Evolutionary conservation across 345 rosid genomes (phyloP), one percentile per base, ranked within the genome.

Genomic region (Sisymbrium irio): DNA sequence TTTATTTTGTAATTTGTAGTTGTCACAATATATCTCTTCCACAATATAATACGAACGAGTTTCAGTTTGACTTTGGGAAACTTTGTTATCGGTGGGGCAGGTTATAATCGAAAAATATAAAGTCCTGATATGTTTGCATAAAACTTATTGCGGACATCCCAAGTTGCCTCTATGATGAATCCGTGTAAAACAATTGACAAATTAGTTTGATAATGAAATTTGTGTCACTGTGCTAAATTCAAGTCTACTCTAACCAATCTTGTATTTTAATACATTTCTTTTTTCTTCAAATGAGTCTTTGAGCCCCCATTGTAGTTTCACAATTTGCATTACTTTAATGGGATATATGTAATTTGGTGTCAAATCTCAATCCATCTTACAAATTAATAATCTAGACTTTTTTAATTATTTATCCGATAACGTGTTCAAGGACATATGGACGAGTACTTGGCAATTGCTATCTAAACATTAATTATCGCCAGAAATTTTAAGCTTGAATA

Each of bases 321-420:
- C 9, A 28, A 28, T 22, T 41, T 33, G 37, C 7, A 9, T 3
- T 62, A 44, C 19, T 20, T 53, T 2, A 40, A 41, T 32, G 10
- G 9, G 33, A 39, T 9, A 22, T 30, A 28, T 18, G 2, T 14
- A 36, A 58, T 9, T 66, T 57, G 78, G 78, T 74, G 72, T 28
- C 67, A 47, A 57, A 18, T 66, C 72, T 46, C 67, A 67, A 49
- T 74, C 73, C 35, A 60, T 67, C 46, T 4, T 18, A 66, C 39
- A 2, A 47, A 62, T 19, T 33, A 66, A 35, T 3, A 53, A 7
- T 56, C n/a, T 65, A 2, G 5, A 20, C 6, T 1, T 42, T 22
- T 10, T 36, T 3, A 7, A 18, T 18, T 17, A 0, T 14, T 19
- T 9, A 33, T 14, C 5, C 37, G 73, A 11, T 58, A 66, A 74